Conservation (phyloP, 2,329 filamentous ascomycete genomes). For the Penicillium sp. region DNA sequence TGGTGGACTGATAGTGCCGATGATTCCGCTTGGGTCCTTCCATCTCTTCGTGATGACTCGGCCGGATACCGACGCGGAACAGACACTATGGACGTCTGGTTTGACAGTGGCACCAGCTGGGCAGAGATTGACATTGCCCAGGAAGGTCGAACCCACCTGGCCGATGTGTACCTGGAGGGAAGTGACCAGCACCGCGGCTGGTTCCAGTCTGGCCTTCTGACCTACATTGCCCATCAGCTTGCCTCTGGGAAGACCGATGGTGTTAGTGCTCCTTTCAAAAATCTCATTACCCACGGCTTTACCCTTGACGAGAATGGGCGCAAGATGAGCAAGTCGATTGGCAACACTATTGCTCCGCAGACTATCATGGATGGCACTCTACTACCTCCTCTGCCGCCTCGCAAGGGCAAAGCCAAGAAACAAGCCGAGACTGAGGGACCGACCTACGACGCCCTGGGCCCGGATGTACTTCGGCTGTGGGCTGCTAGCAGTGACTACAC, state of each 20-base stretch:
- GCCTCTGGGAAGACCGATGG: constrained; percentile 32
- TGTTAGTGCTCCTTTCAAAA: constrained; percentile 71
- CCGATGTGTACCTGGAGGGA: constrained; percentile 90
- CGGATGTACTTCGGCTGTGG: constrained; percentile 87
- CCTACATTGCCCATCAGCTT: constrained; percentile 65
- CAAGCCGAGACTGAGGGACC: constrained; percentile 35
- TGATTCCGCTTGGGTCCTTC: constrained; percentile 74
- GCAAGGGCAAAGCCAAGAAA: constrained; percentile 55
- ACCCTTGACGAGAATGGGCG: constrained; percentile 84
- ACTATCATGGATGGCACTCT: constrained; percentile 84
- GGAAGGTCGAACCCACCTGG: constrained; percentile 40
- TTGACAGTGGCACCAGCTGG: constrained; percentile 97
- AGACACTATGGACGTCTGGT: constrained; percentile 99
- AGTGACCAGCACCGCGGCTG: constrained; percentile 95
- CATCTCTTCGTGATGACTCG: constrained; percentile 53
- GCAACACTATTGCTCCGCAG: constrained; percentile 77
- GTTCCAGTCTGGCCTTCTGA: constrained; percentile 96
- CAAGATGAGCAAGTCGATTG: constrained; percentile 98
- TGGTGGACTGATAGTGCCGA: constrained; percentile 86
- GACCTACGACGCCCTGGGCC: constrained; percentile 69
- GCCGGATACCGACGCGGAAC: constrained; percentile 67
- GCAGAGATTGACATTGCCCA: constrained; percentile 48
- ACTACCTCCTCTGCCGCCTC: constrained; percentile 65
- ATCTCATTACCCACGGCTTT: constrained; percentile 93
- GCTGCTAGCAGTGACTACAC: constrained; percentile 90